Evolutionary conservation across 345 rosid species (phyloP), one percentile per base, ranked within the genome.

Genomic region (Acer campestre): DNA sequence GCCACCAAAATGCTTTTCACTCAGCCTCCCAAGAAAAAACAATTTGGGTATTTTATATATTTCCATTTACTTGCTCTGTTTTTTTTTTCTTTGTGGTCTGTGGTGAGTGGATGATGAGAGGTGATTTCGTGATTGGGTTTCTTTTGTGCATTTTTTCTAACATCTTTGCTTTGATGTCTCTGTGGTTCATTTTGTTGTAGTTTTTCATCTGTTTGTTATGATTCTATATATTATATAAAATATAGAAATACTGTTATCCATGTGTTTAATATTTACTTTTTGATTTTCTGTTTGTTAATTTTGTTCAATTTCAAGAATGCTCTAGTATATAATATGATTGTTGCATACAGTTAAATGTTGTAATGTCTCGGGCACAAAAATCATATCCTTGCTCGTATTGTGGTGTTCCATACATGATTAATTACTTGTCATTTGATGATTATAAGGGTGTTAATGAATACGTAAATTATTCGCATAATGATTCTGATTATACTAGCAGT

Each of bases 1-100:
- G 97, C 99, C 29, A 81, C 97, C 55, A 86, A 90, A 82, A 92
- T 96, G 49, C 84, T 96, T 79, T 92, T 92, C 88, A 80, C 87
- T 68, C 84, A 79, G n/a, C 84, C 90, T 23, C 88, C 94, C 2
- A 92, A 86, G 78, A 86, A 84, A 73, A 90, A 86, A 80, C 86
- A 91, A 76, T 92, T 94, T 63, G 99, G 98, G 98, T 96, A 91
- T 62, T 75, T 23, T 17, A 35, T 17, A 68, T 70, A 18, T 65
- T 51, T 73, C 67, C 61, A 12, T 53, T 58, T 7, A 17, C 61
- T 74, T 53, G 10, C 20, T 67, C 27, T 25, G 40, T 61, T 35
- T 35, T 35, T 11, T 23, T 42, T 42, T 42, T 42, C 46, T 11
- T 42, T 42, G 38, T 4, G 38, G 38, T 9, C 9, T 42, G 46